phyloP scores from a whole-genome alignment of 495 filamentous ascomycete genomes.

The Hyaloscypha bicolor region DNA sequence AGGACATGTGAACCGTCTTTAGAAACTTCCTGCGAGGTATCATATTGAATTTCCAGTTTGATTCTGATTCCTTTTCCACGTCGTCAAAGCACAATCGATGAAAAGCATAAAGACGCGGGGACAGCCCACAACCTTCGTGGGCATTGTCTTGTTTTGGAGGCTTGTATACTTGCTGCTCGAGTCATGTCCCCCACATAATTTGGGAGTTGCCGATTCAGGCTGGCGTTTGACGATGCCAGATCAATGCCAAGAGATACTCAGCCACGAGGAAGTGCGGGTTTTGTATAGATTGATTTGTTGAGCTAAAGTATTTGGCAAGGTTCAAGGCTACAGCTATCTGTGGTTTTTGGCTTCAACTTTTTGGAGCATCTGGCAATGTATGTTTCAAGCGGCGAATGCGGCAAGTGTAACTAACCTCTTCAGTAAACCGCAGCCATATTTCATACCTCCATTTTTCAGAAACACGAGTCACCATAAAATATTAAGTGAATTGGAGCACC shows the following conservation, averaged over 20 bases:
- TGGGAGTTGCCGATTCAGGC: background rate
- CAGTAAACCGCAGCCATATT: background rate
- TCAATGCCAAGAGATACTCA: background rate
- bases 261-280: background rate
- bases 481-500: background rate
- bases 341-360: background rate
- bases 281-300: background rate
- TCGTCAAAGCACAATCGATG: background rate
- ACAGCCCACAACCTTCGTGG: background rate
- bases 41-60: background rate
- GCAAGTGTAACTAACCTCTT: background rate
- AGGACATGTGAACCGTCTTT: background rate
- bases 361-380: background rate
- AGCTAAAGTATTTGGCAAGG: background rate
- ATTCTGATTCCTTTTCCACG: background rate
- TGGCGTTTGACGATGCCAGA: background rate
- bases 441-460: background rate
- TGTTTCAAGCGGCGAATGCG: background rate
- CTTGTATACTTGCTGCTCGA: background rate
- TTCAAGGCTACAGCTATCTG: constrained; percentile 1
- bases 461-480: background rate
- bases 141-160: background rate
- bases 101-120: constrained; percentile 4
- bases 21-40: background rate
- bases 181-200: background rate